These are phyloP conservation scores for Backusella liffmaniae DNA, from an alignment of 192 early-diverging fungal species.

Conservation along the genomic window DNA sequence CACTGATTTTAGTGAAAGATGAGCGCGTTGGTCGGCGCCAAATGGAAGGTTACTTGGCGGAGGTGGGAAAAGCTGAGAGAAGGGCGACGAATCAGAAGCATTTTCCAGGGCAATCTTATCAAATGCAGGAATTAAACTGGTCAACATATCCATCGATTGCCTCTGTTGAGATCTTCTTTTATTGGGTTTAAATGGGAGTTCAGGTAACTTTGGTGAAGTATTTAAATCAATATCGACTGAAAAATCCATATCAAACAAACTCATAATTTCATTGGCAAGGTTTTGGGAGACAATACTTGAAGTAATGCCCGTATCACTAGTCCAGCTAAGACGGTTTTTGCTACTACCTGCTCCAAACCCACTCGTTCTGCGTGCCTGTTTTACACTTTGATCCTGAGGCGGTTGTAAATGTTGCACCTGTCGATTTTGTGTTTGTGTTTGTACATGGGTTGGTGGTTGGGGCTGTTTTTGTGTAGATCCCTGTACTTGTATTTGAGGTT, in stretches of 20 bases:
- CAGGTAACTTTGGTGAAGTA: constrained; percentile 32
- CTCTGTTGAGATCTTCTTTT: constrained; percentile 9
- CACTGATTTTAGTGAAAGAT: background rate
- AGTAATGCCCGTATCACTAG: constrained; percentile 26
- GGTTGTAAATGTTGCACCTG: background rate
- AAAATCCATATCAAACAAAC: constrained; percentile 44
- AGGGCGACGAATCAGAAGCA: background rate
- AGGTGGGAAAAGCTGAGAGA: background rate
- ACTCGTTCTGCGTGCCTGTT: constrained; percentile 19
- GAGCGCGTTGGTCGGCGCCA: background rate
- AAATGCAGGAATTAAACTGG: constrained; percentile 14
- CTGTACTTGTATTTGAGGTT: background rate
- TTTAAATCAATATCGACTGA: constrained; percentile 26
- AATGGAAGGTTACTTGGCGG: constrained; percentile 8
- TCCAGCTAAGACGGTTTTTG: constrained; percentile 30
- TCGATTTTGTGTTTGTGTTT: background rate
- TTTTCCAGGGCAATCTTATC: constrained; percentile 10
- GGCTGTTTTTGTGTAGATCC: background rate
- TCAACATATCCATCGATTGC: constrained; percentile 15
- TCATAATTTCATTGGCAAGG: constrained; percentile 36
- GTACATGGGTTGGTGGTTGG: background rate
- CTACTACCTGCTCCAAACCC: background rate
- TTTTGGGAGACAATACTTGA: constrained; percentile 29
- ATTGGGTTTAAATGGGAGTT: constrained; percentile 24
- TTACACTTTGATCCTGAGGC: background rate